A percentile compares a stretch with the other conserved stretches of the same genome.
phyloP scores from a whole-genome alignment of 78 protist species.

The Chrysochromulina tobinii region DNA sequence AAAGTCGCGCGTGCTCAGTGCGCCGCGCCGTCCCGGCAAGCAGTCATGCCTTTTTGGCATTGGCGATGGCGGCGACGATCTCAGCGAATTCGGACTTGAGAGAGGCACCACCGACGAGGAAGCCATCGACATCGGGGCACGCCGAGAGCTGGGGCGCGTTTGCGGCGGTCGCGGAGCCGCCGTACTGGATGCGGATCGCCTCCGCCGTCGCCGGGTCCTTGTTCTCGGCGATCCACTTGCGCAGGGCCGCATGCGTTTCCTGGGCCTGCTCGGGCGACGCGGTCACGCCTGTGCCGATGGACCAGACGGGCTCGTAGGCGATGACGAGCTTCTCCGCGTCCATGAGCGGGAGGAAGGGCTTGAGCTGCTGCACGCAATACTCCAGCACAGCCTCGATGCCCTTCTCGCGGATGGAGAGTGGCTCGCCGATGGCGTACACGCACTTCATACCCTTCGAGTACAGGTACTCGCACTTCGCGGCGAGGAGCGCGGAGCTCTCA shows the following conservation, averaged over 20 bases:
- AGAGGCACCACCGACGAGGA: too few relatives aligned
- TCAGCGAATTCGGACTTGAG: too few relatives aligned
- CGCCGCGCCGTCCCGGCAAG: too few relatives aligned
- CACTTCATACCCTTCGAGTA: not conserved
- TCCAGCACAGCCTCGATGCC: slow-evolving; percentile 31
- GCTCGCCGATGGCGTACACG: not conserved
- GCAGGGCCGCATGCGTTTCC: not conserved
- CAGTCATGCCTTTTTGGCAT: too few relatives aligned
- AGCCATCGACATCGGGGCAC: too few relatives aligned
- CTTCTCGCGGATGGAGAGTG: not conserved
- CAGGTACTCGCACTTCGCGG: not conserved
- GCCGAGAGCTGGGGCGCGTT: too few relatives aligned
- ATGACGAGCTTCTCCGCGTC: slow-evolving; percentile 68
- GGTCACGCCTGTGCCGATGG: slow-evolving; percentile 97
- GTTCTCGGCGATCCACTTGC: slow-evolving; percentile 12
- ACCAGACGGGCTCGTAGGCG: slow-evolving; percentile 47
- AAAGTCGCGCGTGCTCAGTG: too few relatives aligned
- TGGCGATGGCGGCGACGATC: too few relatives aligned
- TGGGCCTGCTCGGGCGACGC: slow-evolving; percentile 94
- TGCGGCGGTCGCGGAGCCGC: not conserved
- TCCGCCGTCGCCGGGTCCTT: not conserved
- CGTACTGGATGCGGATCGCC: slow-evolving; percentile 22
- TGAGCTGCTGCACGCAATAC: slow-evolving; percentile 65
- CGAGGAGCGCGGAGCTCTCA: not conserved
- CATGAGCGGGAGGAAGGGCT: slow-evolving; percentile 39